Base-by-base conservation (phyloP, 192 early-diverging fungal species). In the Gamsiella multidivaricata region DNA sequence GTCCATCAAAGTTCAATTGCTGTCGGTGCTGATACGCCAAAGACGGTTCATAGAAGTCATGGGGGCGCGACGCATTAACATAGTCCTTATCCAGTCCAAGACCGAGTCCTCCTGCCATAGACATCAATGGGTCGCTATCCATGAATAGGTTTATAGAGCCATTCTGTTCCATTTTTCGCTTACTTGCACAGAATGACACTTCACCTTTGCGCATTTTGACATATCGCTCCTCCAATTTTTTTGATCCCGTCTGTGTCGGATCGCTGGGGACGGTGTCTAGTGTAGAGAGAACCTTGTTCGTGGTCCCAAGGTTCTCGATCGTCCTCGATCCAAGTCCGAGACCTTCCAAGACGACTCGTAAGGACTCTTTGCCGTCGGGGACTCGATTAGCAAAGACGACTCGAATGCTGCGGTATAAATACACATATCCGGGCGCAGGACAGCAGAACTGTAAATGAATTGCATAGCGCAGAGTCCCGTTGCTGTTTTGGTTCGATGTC, bases 371-470 rank as follows among this genome's bases (percentile, higher is more conserved):
- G 5, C 81, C 76, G 54, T 92, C 92, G 7, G 84, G 75, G 3
- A 82, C 81, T 26, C 89, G 81, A 55, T 87, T 89, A 5, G 88
- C 84, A 86, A 93, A 95, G 1, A 95, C 92, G 18, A 94, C 92
- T 7, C 92, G 84, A 29, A 95, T 80, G 22, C 78, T 69, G 6
- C 87, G 84, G 41, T 88, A 87, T 20, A 95, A 66, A 52, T 91
- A 92, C 1, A 95, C 65, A 36, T 86, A 80, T 10, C 80, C 62
- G 29, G 86, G 86, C 2, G 81, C 68, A 4, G 85, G 87, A 42
- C 83, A 86, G 56, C 85, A 82, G 50, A 94, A 82, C 60, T 93
- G 92, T 14, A 95, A 32, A 69, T 95, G 93, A 55, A 95, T 90
- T n/a, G 91, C 92, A 75, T 90, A 92, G 47, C 88, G 83, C 29